Conservation (phyloP, 2,329 filamentous ascomycete genomes). For the Talaromyces funiculosus region DNA sequence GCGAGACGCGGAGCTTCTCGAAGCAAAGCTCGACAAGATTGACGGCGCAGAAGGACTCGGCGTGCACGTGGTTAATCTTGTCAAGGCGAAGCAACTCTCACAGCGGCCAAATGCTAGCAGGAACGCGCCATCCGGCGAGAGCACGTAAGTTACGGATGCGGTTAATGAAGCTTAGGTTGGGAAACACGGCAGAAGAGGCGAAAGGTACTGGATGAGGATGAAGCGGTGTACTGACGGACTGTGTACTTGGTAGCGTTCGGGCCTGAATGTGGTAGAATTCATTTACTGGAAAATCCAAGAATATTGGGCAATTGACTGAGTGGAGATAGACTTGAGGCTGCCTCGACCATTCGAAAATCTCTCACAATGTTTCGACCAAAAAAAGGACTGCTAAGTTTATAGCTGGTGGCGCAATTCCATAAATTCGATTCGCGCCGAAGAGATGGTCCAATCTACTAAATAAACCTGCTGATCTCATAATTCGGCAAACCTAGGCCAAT, state of each 20-base stretch:
- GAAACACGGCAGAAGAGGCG: background rate
- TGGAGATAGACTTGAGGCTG: background rate
- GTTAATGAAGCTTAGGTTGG: background rate
- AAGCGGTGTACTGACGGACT: background rate
- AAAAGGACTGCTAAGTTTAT: too few species aligned
- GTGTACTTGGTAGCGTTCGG: background rate
- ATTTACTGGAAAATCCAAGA: background rate
- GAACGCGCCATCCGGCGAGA: background rate
- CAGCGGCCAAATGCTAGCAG: background rate
- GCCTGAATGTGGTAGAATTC: too few species aligned
- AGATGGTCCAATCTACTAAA: too few species aligned
- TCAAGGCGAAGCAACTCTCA: constrained; percentile 30
- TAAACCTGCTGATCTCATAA: too few species aligned
- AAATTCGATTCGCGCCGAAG: too few species aligned
- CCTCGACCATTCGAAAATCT: too few species aligned
- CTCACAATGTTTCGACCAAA: too few species aligned
- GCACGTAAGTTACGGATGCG: background rate
- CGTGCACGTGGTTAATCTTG: constrained; percentile 55
- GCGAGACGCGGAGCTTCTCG: constrained; percentile 68
- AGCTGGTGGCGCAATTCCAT: too few species aligned
- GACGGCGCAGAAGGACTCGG: constrained; percentile 72
- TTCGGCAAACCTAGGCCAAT: too few species aligned
- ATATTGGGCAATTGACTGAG: background rate
- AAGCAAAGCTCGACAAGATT: constrained; percentile 64
- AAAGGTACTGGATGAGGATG: background rate